phyloP scores from a whole-genome alignment of 2,329 filamentous ascomycete genomes.

The Penicillium nordicum region DNA sequence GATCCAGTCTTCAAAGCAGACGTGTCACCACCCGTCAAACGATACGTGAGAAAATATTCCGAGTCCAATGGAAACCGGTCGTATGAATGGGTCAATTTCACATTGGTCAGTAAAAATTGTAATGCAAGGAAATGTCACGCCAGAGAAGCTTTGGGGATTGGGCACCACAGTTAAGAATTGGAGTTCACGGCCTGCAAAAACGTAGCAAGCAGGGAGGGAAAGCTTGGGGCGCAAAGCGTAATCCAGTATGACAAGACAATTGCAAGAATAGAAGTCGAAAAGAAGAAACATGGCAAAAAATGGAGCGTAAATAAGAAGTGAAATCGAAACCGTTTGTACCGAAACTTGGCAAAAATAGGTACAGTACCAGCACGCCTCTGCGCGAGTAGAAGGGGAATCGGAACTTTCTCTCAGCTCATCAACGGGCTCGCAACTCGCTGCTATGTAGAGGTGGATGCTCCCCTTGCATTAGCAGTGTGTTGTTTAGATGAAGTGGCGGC shows the following conservation, averaged over 20 bases:
- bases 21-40: slow-evolving; percentile 4
- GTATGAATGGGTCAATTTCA: slow-evolving; percentile 11
- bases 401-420: slow-evolving; percentile 14
- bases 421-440: slow-evolving; percentile 7
- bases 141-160: background rate
- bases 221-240: background rate
- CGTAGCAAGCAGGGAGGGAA: background rate
- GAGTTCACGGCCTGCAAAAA: background rate
- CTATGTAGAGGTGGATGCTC: slow-evolving; percentile 1
- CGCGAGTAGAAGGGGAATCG: slow-evolving; percentile 19
- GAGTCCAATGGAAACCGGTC: slow-evolving; percentile 2
- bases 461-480: slow-evolving; percentile 2
- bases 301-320: slow-evolving; percentile 15
- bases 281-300: slow-evolving; percentile 15
- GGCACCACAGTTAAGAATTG: background rate
- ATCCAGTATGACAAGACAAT: slow-evolving; percentile 1
- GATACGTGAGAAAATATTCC: slow-evolving; percentile 9
- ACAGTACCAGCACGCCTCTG: slow-evolving; percentile 26
- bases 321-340: slow-evolving; percentile 15
- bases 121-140: slow-evolving; percentile 3
- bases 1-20: background rate
- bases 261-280: slow-evolving; percentile 11
- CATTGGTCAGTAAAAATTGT: slow-evolving; percentile 9
- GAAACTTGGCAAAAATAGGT: slow-evolving; percentile 18
- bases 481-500: slow-evolving; percentile 24